These are phyloP conservation scores for Ogataea pilisensis DNA, from an alignment of 805 yeast species.

Conservation along the genomic window DNA sequence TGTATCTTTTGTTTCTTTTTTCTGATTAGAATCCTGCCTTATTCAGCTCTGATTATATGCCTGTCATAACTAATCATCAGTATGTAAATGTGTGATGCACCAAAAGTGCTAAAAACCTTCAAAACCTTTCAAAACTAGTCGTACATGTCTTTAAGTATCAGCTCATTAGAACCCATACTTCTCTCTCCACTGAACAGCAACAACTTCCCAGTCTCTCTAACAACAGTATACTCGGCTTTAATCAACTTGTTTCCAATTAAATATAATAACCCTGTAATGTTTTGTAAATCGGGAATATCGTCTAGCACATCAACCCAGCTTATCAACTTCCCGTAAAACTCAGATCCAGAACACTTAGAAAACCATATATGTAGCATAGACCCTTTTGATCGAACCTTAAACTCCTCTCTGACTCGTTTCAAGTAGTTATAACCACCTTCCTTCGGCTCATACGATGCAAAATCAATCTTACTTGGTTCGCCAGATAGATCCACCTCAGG, in stretches of 20 bases:
- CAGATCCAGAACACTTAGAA: constrained; percentile 29
- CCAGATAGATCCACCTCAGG: constrained; percentile 34
- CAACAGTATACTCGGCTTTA: constrained; percentile 51
- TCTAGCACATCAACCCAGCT: constrained; percentile 38
- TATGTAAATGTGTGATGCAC: too few relatives aligned
- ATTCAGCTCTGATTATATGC: too few relatives aligned
- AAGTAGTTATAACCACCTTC: constrained; percentile 52
- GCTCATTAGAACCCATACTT: constrained; percentile 44
- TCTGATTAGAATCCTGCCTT: too few relatives aligned
- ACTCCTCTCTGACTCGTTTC: constrained; percentile 42
- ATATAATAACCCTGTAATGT: constrained; percentile 52
- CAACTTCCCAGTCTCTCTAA: constrained; percentile 51
- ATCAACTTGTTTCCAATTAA: constrained; percentile 38
- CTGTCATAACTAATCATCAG: too few relatives aligned
- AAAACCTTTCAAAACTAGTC: constrained; percentile 8
- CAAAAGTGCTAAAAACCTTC: too few relatives aligned
- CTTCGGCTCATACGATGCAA: constrained; percentile 7
- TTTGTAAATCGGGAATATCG: constrained; percentile 39
- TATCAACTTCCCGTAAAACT: constrained; percentile 40
- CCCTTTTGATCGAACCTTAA: constrained; percentile 33
- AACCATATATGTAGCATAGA: constrained; percentile 31
- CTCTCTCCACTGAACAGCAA: constrained; percentile 52
- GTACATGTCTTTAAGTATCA: constrained; percentile 51
- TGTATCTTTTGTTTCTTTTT: too few relatives aligned
- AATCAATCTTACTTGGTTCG: constrained; percentile 7